Evolutionary conservation across 306 rosid species (phyloP).

Genomic region (Dryas octopetala): DNA sequence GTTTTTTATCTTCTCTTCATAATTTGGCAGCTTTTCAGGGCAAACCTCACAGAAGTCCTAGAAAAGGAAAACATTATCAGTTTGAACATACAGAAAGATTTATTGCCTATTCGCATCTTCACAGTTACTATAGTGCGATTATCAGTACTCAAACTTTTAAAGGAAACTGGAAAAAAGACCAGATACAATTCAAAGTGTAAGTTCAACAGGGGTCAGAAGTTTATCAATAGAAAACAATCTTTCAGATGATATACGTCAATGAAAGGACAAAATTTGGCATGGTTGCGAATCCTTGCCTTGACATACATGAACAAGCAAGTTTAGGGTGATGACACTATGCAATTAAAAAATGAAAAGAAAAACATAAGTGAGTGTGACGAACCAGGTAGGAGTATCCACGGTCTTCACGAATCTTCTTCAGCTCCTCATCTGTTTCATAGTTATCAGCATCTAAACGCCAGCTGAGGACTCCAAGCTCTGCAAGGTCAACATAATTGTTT

Average conservation of each 20-base stretch:
- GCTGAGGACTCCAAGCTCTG: slow-evolving; percentile 98
- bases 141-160: background rate
- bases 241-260: background rate
- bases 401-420: slow-evolving; percentile 86
- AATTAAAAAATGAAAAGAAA: background rate
- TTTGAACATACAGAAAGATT: slow-evolving; percentile 23
- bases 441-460: slow-evolving; percentile 88
- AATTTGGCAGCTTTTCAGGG: slow-evolving; percentile 93
- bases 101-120: slow-evolving; percentile 9
- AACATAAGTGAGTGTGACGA: slow-evolving; percentile 23
- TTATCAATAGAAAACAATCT: background rate
- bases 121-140: background rate
- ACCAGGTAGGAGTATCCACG: slow-evolving; percentile 94
- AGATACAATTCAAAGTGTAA: background rate
- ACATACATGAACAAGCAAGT: background rate
- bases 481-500: slow-evolving; percentile 27
- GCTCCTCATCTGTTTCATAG: slow-evolving; percentile 76
- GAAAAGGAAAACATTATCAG: slow-evolving; percentile 19
- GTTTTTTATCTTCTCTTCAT: slow-evolving; percentile 85
- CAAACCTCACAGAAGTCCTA: slow-evolving; percentile 94
- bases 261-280: background rate
- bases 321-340: background rate
- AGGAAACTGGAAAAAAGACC: background rate
- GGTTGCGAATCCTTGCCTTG: background rate
- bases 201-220: background rate